Conservation (phyloP, 495 filamentous ascomycete genomes). For the Tuber calosporum region DNA sequence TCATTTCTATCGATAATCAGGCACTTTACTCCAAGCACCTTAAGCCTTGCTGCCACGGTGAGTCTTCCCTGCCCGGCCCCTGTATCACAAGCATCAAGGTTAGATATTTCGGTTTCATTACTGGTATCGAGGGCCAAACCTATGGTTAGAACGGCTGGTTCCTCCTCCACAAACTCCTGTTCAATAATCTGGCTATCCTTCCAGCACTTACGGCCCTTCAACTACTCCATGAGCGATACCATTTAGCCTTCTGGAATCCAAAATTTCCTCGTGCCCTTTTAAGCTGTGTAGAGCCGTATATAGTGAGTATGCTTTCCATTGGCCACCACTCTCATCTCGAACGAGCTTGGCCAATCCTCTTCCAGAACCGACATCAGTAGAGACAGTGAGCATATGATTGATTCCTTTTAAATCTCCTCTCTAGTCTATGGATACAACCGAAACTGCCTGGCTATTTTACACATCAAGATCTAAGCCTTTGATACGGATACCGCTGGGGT, state of each 20-base stretch:
- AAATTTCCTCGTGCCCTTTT: conserved; percentile 49
- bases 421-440: conserved; percentile 6
- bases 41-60: conserved; percentile 60
- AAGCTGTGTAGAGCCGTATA: conserved; percentile 56
- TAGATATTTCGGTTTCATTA: background rate
- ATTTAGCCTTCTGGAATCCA: conserved; percentile 46
- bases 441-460: conserved; percentile 37
- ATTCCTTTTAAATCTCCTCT: conserved; percentile 50
- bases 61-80: conserved; percentile 55
- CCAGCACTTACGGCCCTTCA: conserved; percentile 54
- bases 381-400: conserved; percentile 50
- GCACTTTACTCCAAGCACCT: conserved; percentile 59
- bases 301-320: conserved; percentile 61
- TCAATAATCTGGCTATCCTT: conserved; percentile 54
- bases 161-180: conserved; percentile 51
- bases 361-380: conserved; percentile 52
- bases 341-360: conserved; percentile 54
- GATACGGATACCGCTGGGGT: conserved; percentile 43
- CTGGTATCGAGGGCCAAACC: conserved; percentile 46
- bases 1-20: conserved; percentile 62
- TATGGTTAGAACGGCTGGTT: conserved; percentile 61
- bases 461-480: conserved; percentile 49
- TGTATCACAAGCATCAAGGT: conserved; percentile 20
- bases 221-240: conserved; percentile 51
- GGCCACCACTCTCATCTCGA: conserved; percentile 45